A percentile compares a stretch with the other conserved stretches of the same genome.
Evolutionary conservation across 768 basidiomycete genomes (phyloP).

Genomic region (Gloeophyllum trabeum): DNA sequence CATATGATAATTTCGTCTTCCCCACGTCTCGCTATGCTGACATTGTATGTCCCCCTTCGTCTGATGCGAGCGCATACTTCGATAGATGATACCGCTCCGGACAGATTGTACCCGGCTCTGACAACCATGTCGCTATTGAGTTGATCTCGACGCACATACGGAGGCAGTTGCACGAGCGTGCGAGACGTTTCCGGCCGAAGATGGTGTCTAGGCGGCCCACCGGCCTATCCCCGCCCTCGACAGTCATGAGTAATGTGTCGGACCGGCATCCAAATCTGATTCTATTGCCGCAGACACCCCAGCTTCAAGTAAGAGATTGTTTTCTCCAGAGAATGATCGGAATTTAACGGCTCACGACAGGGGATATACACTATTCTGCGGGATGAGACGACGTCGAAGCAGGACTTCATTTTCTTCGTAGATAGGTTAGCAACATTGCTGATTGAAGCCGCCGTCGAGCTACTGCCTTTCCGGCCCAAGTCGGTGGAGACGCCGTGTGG

Average conservation of each 20-base stretch:
- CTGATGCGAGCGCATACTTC: neutral
- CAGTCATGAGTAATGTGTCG: constrained; percentile 10
- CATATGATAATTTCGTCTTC: constrained; percentile 88
- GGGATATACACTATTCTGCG: constrained; percentile 86
- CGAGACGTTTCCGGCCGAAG: constrained; percentile 59
- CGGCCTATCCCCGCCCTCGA: constrained; percentile 10
- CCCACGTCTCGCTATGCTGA: constrained; percentile 85
- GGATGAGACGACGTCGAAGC: constrained; percentile 53
- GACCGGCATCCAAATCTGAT: constrained; percentile 45
- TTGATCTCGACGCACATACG: constrained; percentile 87
- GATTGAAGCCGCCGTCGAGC: constrained; percentile 74
- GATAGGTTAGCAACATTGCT: constrained; percentile 80
- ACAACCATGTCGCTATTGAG: constrained; percentile 87
- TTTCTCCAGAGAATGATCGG: neutral
- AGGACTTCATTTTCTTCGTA: constrained; percentile 89
- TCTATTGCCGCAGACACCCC: constrained; percentile 68
- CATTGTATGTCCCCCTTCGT: constrained; percentile 39
- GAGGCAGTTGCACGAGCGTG: constrained; percentile 72
- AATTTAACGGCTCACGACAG: constrained; percentile 29
- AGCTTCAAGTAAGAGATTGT: constrained; percentile 54
- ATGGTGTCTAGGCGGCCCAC: constrained; percentile 34
- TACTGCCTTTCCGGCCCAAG: constrained; percentile 61
- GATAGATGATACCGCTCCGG: constrained; percentile 1
- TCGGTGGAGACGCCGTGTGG: constrained; percentile 60
- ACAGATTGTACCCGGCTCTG: constrained; percentile 93